Evolutionary conservation across 2,329 filamentous ascomycete species (phyloP).

Genomic region (Microdochium trichocladiopsis): DNA sequence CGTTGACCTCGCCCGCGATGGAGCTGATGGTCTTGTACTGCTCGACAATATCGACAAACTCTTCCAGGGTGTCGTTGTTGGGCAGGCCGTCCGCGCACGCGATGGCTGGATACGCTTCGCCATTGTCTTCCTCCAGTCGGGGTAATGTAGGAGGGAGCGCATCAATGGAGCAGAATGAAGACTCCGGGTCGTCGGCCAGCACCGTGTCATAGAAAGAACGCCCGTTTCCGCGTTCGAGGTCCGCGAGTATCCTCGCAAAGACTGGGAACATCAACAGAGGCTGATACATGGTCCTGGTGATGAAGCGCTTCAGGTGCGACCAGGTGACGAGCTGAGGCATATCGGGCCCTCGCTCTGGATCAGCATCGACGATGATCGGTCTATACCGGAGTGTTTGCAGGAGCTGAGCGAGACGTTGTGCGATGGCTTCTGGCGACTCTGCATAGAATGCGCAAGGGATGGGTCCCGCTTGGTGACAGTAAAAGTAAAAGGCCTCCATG

Average conservation of each 20-base stretch:
- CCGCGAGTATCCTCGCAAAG: constrained; percentile 35
- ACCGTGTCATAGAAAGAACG: constrained; percentile 31
- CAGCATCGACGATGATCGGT: constrained; percentile 33
- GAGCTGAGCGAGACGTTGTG: constrained; percentile 28
- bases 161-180: constrained; percentile 20
- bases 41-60: constrained; percentile 25
- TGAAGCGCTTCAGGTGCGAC: constrained; percentile 34
- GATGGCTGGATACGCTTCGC: constrained; percentile 36
- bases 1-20: constrained; percentile 34
- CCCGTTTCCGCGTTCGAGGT: constrained; percentile 36
- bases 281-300: constrained; percentile 34
- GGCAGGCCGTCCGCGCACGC: constrained; percentile 35
- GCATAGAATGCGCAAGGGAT: constrained; percentile 36
- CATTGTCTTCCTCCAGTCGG: constrained; percentile 21
- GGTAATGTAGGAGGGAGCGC: constrained; percentile 23
- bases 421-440: constrained; percentile 26
- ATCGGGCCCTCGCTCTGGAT: constrained; percentile 19
- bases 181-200: constrained; percentile 3
- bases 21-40: constrained; percentile 27
- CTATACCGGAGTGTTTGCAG: constrained; percentile 30
- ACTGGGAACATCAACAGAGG: constrained; percentile 32
- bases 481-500: constrained; percentile 42
- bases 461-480: constrained; percentile 45
- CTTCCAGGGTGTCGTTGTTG: constrained; percentile 19
- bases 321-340: constrained; percentile 44